Base-by-base conservation (phyloP, 129 eudicot genomes). In the Artemisia argyi region DNA sequence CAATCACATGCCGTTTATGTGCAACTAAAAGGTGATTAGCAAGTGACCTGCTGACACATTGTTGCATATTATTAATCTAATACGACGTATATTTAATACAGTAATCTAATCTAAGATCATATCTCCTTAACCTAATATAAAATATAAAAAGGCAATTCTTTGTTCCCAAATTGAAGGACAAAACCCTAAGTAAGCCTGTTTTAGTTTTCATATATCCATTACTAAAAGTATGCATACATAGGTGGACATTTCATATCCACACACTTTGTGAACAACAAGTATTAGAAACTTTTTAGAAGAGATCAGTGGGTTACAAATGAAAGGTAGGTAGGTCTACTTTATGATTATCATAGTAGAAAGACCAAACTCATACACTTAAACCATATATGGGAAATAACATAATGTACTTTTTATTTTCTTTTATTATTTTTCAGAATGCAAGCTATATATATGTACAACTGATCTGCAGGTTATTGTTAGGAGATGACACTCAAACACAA, bases 131-230 rank as follows among this genome's bases (percentile, higher is more conserved):
- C 69, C 80, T 59, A 76, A 68, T 67, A 24, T n/a, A 67, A 66
- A 46, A 11, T 44, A 8, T 54, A 42, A 24, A 24, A 66, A 46
- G 32, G 35, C 61, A 76, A 76, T 68, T 58, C 46, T 58, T 47
- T 76, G 80, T 68, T 76, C 75, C 80, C 56, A 59, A 60, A 60
- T 30, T 47, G 53, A 68, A 74, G 75, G 80, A 76, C 80, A 76
- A 68, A 76, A 30, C 68, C 53, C 73, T 48, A 56, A 56, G 73
- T 58, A 65, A 30, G 16, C 63, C 64, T 73, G 57, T 62, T 68
- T 73, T 61, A n/a, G 63, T 51, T 50, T 62, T 18, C 71, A 53
- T 50, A 73, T 61, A 76, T 76, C 79, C 68, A 76, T 66, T 76
- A 17, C 48, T 15, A 76, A 56, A 66, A 32, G 39, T 53, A 53